phyloP scores from a whole-genome alignment of 371 early-diverging fungal species.

The Mucor sp. region DNA sequence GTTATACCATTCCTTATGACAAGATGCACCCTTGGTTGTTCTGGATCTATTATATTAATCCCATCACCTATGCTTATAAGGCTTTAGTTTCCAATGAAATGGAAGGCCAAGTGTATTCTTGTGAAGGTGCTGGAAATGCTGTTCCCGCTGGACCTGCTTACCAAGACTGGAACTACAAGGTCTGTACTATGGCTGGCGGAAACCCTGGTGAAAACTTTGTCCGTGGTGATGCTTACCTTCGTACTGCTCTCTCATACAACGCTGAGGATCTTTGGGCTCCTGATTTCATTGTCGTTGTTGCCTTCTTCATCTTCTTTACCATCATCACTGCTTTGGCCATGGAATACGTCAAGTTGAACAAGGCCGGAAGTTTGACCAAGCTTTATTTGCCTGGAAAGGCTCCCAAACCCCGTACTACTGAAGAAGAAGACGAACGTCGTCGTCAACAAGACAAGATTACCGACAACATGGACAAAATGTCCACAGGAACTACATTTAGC shows the following conservation, averaged over 20 bases:
- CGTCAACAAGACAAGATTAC: slow-evolving; percentile 24
- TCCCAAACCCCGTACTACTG: slow-evolving; percentile 25
- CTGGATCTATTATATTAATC: slow-evolving; percentile 78
- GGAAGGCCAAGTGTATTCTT: slow-evolving; percentile 59
- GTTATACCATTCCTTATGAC: slow-evolving; percentile 65
- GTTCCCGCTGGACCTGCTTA: slow-evolving; percentile 65
- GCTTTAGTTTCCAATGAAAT: slow-evolving; percentile 77
- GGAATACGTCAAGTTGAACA: slow-evolving; percentile 50
- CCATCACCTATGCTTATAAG: slow-evolving; percentile 71
- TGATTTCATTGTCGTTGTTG: slow-evolving; percentile 39
- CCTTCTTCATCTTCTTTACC: slow-evolving; percentile 56
- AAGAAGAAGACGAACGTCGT: slow-evolving; percentile 33
- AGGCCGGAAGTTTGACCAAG: slow-evolving; percentile 50
- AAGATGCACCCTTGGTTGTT: slow-evolving; percentile 72
- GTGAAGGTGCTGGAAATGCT: slow-evolving; percentile 44
- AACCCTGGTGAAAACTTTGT: slow-evolving; percentile 54
- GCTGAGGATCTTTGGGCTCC: slow-evolving; percentile 36
- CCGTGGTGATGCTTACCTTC: slow-evolving; percentile 64
- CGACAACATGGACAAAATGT: slow-evolving; percentile 34
- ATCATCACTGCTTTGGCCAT: slow-evolving; percentile 41
- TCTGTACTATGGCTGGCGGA: slow-evolving; percentile 64
- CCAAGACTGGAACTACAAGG: slow-evolving; percentile 55
- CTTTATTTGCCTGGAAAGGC: slow-evolving; percentile 47
- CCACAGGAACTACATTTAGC: slow-evolving; percentile 49
- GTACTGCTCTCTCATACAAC: slow-evolving; percentile 51